Conservation (phyloP, 495 filamentous ascomycete genomes). For the Trichoderma orchidacearum region DNA sequence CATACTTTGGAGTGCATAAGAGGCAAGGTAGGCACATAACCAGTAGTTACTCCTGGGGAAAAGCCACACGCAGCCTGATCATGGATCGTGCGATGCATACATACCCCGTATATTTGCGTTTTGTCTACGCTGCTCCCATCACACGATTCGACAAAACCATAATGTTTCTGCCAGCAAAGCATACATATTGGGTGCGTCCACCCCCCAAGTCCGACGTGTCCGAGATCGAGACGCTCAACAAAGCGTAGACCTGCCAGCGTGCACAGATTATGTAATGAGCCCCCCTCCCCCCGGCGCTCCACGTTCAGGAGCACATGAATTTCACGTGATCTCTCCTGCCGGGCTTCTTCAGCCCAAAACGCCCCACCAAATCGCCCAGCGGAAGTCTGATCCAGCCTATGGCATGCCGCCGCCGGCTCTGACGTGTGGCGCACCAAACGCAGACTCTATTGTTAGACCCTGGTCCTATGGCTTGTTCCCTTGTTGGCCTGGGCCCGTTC, state of each 20-base stretch:
- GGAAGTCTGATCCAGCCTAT: neutral
- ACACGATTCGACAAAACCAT: neutral
- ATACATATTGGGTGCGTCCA: neutral
- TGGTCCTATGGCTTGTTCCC: no score
- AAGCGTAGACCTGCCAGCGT: no score
- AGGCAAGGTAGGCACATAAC: neutral
- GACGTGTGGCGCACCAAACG: neutral
- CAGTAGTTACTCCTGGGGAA: neutral
- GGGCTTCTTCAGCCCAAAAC: neutral
- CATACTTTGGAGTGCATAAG: neutral
- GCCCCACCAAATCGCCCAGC: neutral
- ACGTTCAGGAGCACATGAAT: neutral
- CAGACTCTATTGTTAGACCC: neutral
- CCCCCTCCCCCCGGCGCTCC: no score
- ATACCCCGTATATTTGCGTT: no score
- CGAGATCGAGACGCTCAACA: neutral
- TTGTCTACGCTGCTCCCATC: neutral
- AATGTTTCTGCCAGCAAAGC: neutral
- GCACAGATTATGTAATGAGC: neutral
- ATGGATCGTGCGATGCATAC: neutral
- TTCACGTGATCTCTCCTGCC: neutral
- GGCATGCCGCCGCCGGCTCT: neutral
- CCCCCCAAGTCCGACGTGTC: neutral
- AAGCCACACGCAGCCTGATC: neutral
- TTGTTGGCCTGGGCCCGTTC: neutral